Conservation (phyloP, 2,329 filamentous ascomycete genomes). For the Talaromyces sp. region DNA sequence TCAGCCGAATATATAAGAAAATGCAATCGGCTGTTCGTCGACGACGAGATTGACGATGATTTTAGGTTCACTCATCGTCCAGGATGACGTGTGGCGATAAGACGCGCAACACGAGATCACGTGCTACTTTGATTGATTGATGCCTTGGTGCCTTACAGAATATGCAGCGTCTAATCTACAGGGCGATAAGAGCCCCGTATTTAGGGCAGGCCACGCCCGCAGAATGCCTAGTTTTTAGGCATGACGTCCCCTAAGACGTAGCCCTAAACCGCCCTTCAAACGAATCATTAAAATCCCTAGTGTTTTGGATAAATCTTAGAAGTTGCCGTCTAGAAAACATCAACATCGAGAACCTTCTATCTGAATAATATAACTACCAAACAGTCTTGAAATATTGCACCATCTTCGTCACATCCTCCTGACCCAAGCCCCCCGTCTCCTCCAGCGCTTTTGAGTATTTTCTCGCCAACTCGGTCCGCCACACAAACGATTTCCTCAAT, state of each 20-base stretch:
- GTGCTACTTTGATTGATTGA: background rate
- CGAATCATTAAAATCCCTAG: background rate
- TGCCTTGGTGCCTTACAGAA: background rate
- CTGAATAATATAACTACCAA: conserved; percentile 15
- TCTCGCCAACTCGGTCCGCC: conserved; percentile 26
- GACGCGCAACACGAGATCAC: conserved; percentile 18
- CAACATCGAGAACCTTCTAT: background rate
- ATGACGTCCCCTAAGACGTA: background rate
- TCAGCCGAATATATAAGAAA: background rate
- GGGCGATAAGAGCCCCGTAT: background rate
- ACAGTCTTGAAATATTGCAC: conserved; percentile 34
- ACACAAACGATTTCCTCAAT: conserved; percentile 20
- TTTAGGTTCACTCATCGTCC: background rate
- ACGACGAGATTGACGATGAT: background rate
- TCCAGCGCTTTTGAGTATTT: conserved; percentile 21
- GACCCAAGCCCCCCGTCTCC: conserved; percentile 20
- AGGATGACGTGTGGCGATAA: conserved; percentile 15
- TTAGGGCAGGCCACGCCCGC: too few relatives aligned
- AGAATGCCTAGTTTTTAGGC: background rate
- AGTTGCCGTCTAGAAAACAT: background rate
- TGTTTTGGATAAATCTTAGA: background rate
- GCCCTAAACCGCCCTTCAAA: background rate
- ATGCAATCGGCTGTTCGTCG: background rate
- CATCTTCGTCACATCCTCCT: conserved; percentile 38
- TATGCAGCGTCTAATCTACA: too few relatives aligned